A percentile compares a stretch with the other conserved stretches of the same genome.
phyloP scores from a whole-genome alignment of 352 stramenopile species.

The Pythium coloratum region DNA sequence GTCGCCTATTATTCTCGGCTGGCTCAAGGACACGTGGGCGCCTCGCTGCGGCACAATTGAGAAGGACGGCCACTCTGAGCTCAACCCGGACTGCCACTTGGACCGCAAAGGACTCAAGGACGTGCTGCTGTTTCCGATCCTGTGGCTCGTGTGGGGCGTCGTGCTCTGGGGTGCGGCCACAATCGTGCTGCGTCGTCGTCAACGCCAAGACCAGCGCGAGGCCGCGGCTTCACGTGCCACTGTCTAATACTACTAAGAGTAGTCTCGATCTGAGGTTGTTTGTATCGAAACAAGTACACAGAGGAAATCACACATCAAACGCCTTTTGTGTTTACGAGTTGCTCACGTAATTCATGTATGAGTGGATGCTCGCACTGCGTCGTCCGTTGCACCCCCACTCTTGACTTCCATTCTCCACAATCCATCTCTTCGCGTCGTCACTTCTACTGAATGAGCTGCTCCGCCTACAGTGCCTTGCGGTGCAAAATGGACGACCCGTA shows the following conservation, averaged over 20 bases:
- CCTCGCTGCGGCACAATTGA: slow-evolving; percentile 82
- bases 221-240: neutral
- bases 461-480: slow-evolving; percentile 91
- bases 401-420: neutral
- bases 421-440: neutral
- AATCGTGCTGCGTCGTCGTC: slow-evolving; percentile 33
- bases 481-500: slow-evolving; percentile 96
- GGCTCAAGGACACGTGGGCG: slow-evolving; percentile 92
- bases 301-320: neutral
- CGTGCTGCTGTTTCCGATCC: slow-evolving; percentile 70
- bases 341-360: slow-evolving; percentile 6
- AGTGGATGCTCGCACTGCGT: neutral
- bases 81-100: slow-evolving; percentile 68
- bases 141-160: slow-evolving; percentile 76
- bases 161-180: slow-evolving; percentile 61
- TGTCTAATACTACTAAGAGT: neutral
- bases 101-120: slow-evolving; percentile 61
- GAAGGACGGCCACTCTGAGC: slow-evolving; percentile 49
- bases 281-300: no score
- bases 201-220: neutral
- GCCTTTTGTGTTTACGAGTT: neutral
- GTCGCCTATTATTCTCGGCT: slow-evolving; percentile 91
- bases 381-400: neutral
- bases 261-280: neutral
- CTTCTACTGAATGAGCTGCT: neutral